Evolutionary conservation across 2,329 filamentous ascomycete genomes (phyloP), one percentile per base, ranked within the genome.

Genomic region (Trichoderma koningiopsis): DNA sequence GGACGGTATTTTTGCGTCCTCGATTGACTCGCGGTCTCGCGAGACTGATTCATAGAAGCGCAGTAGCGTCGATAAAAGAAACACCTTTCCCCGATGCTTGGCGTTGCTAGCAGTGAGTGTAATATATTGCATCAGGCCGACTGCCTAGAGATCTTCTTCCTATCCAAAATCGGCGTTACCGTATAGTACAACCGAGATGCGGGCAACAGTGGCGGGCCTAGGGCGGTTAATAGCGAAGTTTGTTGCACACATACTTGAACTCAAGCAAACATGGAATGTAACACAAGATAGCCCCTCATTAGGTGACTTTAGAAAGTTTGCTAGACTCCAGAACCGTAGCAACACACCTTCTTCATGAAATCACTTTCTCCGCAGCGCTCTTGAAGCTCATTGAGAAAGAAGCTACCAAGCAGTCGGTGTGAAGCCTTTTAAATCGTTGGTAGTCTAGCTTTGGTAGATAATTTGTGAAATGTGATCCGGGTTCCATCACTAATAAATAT

Each of bases 351-450:
- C 3, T 0, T 47, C n/a, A 47, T 10, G 19, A 47, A n/a, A 8
- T 4, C n/a, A 22, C 7, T 22, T 49, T 43, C 37, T 19, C 37
- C 16, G 16, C 37, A 43, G 19, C 37, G 3, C 16, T 19, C 6
- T 19, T 49, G 43, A n/a, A 11, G 43, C 43, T 11, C 10, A 22
- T 49, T 49, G 43, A n/a, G 10, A 22, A 49, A 49, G 19, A 49
- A 11, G n/a, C n/a, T 22, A n/a, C 40, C 5, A 49, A 49, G n/a
- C n/a, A 22, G n/a, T 22, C 10, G 43, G 43, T 10, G n/a, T 22
- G n/a, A 22, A 49, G n/a, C 43, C 11, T 22, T 47, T 6, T n/a
- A 90, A 86, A 22, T 43, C 11, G 14, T 59, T 6, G 14, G 24
- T 16, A 29, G 57, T 43, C 43, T 31, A n/a, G 24, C 35, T 5